Base-by-base conservation (phyloP, 1,284 basidiomycete species). In the Serendipita sp. region DNA sequence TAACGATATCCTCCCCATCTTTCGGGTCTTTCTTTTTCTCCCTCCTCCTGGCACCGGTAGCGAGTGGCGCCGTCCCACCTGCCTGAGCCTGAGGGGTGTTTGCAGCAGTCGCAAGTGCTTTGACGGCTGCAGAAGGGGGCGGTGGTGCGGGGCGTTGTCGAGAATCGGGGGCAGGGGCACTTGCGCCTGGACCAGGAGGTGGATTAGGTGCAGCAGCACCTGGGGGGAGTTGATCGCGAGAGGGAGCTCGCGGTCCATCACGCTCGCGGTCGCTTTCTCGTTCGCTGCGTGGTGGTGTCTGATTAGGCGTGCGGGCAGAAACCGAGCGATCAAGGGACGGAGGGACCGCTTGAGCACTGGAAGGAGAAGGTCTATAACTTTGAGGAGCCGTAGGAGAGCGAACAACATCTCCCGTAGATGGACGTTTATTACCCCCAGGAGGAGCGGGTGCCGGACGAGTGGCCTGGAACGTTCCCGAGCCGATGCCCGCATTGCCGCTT, bases 1-100 rank as follows among this genome's bases (percentile, higher is more conserved):
- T 88, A 66, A 99, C 87, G 65, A 98, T 92, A 70, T 97, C 93
- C 67, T 86, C 84, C 65, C 93, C 90, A 70, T 88, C 87, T 66
- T 84, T 84, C 62, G 67, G 69, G 71, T 88, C 87, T 67, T 79
- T 80, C 73, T 90, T 89, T 78, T 91, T 92, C 75, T 95, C 91
- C 64, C 93, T 77, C 67, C 92, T 76, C 63, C 93, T 77, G 1
- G 88, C 0, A 89, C 91, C 38, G 68, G 68, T 45, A 34, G 69
- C 68, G 42, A 50, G 34, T n/a, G 42, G 35, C 8, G 42, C 49
- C 49, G 34, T 58, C 32, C 53, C 53, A 58, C 53, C 53, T 26
- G 62, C 68, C 68, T 55, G 62, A 68, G 10, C 67, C 64, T n/a
- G 22, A 30, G 53, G 22, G 10, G 22, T 30, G 22, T 32, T 32